phyloP scores from a whole-genome alignment of 2,329 filamentous ascomycete species.

The Ilyonectria destructans region DNA sequence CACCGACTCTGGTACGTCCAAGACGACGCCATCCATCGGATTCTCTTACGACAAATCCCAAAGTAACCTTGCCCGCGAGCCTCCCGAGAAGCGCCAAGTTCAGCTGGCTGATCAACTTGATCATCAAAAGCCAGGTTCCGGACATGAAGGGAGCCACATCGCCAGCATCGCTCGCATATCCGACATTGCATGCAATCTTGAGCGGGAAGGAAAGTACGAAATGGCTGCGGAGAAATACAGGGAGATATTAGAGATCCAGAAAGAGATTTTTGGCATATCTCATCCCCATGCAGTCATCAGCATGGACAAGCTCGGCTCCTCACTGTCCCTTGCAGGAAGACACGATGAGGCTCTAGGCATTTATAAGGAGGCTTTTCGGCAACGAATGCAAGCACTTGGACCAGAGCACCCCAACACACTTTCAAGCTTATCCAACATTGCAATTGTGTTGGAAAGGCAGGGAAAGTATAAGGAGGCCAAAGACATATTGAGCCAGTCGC shows the following conservation, averaged over 20 bases:
- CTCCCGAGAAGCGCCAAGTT: background rate
- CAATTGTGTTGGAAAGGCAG: background rate
- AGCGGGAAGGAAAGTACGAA: background rate
- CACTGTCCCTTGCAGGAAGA: background rate
- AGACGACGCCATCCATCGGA: background rate
- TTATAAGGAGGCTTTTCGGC: background rate
- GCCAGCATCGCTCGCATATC: background rate
- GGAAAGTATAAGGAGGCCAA: slow-evolving; percentile 4
- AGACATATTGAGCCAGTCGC: background rate
- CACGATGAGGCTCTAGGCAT: background rate
- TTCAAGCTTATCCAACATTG: background rate
- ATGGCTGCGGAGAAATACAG: background rate
- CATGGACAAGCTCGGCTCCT: background rate
- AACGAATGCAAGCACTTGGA: background rate
- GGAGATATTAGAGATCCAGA: background rate
- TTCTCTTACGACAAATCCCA: background rate
- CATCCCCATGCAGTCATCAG: background rate
- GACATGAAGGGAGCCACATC: background rate
- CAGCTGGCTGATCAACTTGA: background rate
- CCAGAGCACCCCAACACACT: background rate
- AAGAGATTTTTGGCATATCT: background rate
- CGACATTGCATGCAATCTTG: background rate
- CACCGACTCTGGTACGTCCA: background rate
- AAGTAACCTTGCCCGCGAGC: background rate
- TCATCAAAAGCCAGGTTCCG: background rate